Evolutionary conservation across 2,329 filamentous ascomycete species (phyloP).

Genomic region (Tolypocladium pustulatum): DNA sequence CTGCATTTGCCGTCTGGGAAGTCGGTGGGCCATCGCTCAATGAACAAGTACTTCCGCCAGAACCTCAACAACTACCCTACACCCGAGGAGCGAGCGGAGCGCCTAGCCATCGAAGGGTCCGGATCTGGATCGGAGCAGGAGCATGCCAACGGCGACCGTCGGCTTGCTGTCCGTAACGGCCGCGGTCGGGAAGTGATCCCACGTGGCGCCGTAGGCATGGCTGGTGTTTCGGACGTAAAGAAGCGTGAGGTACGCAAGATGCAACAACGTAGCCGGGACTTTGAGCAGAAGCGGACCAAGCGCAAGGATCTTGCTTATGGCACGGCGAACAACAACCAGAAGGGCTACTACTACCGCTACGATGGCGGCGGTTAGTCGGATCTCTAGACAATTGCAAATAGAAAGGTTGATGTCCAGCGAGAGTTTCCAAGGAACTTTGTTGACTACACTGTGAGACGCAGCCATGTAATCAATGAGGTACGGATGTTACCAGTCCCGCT

Average conservation of each 20-base stretch:
- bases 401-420: neutral
- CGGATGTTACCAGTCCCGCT: neutral
- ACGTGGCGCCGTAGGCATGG: conserved; percentile 67
- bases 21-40: conserved; percentile 78
- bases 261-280: conserved; percentile 59
- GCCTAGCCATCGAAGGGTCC: conserved; percentile 47
- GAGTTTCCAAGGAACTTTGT: neutral
- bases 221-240: conserved; percentile 65
- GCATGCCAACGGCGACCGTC: conserved; percentile 14
- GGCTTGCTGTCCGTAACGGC: conserved; percentile 11
- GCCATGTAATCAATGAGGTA: neutral
- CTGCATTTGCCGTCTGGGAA: conserved; percentile 85
- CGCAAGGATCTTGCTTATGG: conserved; percentile 61
- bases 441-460: neutral
- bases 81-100: conserved; percentile 62
- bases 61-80: conserved; percentile 81
- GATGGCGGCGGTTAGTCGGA: conserved; percentile 28
- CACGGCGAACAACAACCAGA: conserved; percentile 65
- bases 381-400: neutral
- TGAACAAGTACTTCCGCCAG: conserved; percentile 84
- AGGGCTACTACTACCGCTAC: conserved; percentile 45
- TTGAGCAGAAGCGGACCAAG: conserved; percentile 50
- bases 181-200: conserved; percentile 47
- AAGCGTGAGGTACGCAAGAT: conserved; percentile 55
- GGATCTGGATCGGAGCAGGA: conserved; percentile 25